Percentiles rank a stretch among this genome's conserved stretches.
These are phyloP conservation scores for Emergomyces pasteurianus DNA, from an alignment of 2,329 filamentous ascomycete genomes.

Conservation along the genomic window DNA sequence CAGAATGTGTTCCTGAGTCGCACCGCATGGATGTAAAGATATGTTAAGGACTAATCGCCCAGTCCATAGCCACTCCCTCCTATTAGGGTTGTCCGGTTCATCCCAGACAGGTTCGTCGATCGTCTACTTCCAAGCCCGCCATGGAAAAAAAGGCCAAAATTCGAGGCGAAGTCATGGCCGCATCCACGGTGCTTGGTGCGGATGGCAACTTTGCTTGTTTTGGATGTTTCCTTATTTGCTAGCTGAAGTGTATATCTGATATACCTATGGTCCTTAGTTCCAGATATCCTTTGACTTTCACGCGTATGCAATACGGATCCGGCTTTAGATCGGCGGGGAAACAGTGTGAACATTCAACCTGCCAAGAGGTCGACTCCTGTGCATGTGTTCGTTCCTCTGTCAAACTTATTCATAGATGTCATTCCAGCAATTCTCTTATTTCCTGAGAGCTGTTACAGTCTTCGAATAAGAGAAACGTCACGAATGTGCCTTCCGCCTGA, in stretches of 20 bases:
- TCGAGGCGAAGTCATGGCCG: background rate
- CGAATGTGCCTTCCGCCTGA: constrained; percentile 29
- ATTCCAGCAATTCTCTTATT: too few species aligned
- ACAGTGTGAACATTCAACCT: background rate
- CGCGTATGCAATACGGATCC: background rate
- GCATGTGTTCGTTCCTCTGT: too few species aligned
- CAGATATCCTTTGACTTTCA: background rate
- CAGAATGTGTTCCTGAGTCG: too few species aligned
- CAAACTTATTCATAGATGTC: too few species aligned
- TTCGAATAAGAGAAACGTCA: background rate
- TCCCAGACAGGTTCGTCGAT: background rate
- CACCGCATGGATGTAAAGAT: too few species aligned
- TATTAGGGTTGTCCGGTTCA: too few species aligned
- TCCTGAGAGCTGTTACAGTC: too few species aligned
- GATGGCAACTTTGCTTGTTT: background rate
- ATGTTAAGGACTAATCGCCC: background rate
- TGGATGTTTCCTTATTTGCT: background rate
- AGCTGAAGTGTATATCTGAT: background rate
- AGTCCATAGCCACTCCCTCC: background rate
- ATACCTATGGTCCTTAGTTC: too few species aligned
- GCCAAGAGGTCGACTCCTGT: background rate
- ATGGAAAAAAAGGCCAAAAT: background rate
- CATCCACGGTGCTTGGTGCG: background rate
- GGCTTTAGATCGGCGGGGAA: background rate
- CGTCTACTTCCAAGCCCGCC: background rate